phyloP scores from a whole-genome alignment of 2,329 filamentous ascomycete species.

The Shiraia sp. region DNA sequence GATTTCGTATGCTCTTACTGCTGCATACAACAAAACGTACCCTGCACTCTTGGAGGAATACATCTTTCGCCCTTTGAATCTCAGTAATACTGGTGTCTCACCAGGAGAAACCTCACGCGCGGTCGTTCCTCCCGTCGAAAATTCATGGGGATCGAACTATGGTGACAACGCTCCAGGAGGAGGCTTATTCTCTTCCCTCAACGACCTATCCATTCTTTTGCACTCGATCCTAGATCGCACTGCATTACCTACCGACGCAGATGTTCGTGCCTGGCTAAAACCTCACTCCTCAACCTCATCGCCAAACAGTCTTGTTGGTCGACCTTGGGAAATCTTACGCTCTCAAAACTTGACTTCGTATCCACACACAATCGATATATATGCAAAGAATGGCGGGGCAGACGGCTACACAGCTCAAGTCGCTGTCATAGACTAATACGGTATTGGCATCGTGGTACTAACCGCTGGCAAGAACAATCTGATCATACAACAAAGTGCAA shows the following conservation, averaged over 20 bases:
- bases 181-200: conserved; percentile 3
- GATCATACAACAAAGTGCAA: too few relatives aligned
- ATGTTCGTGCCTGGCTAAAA: conserved; percentile 3
- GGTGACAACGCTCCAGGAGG: conserved; percentile 5
- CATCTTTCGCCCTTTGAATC: too few relatives aligned
- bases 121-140: too few relatives aligned
- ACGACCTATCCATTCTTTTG: conserved; percentile 2
- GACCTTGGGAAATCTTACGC: conserved; percentile 7
- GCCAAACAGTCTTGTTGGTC: conserved; percentile 2
- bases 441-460: conserved; percentile 3
- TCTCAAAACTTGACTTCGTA: conserved; percentile 3
- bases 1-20: neutral
- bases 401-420: conserved; percentile 7
- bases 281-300: conserved; percentile 3
- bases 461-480: too few relatives aligned
- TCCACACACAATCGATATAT: conserved; percentile 7
- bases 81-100: too few relatives aligned
- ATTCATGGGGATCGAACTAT: conserved; percentile 4
- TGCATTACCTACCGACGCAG: conserved; percentile 1
- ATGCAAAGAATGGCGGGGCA: conserved; percentile 5
- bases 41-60: neutral
- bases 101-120: too few relatives aligned
- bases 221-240: conserved; percentile 2
- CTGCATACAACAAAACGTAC: conserved; percentile 2
- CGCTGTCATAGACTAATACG: conserved; percentile 6